Base-by-base conservation (phyloP, 2,329 filamentous ascomycete genomes). In the Periglandula ipomoeae region DNA sequence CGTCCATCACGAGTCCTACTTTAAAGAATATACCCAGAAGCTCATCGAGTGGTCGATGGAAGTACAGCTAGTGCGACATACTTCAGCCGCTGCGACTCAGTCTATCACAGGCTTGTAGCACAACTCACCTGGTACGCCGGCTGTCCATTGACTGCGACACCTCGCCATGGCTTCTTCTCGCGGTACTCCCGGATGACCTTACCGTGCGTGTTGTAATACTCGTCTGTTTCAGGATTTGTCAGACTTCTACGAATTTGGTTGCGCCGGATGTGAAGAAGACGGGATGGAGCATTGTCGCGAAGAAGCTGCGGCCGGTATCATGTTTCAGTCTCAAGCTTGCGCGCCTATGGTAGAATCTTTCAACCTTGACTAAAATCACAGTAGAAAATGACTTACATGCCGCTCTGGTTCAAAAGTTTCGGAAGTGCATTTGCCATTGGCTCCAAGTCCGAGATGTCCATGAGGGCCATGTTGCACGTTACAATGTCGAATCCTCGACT, bases 391-490 rank as follows among this genome's bases (percentile, higher is more conserved):
- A 61, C n/a, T n/a, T n/a, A 71, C 65, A 71, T 63, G 42, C 64
- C 71, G 17, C 63, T 61, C 8, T 60, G 59, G 19, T 66, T 66
- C 43, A 75, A 57, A 19, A 75, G 60, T 44, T 56, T 56, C 4
- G 66, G 66, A 26, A 76, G 56, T 1, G 66, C 64, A 11, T 59
- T 52, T 1, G 68, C 72, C 9, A 76, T 57, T 2, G 69, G 67
- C 9, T 67, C 64, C 5, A 76, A 56, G 7, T 63, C 64, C 19
- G 68, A 59, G 4, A 75, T 61, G 48, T 75, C 73, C 68, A 74
- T 74, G 39, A 74, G 59, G 8, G 71, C 72, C 67, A 74, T 74
- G 56, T 74, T 76, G 52, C 73, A 69, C 17, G 69, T 61, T 20
- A 74, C 59, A 17, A 72, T 58, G 48, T 74, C 70, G 52, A 72